phyloP scores from a whole-genome alignment of 2,329 filamentous ascomycete genomes.

The Myriosclerotinia duriaeana region DNA sequence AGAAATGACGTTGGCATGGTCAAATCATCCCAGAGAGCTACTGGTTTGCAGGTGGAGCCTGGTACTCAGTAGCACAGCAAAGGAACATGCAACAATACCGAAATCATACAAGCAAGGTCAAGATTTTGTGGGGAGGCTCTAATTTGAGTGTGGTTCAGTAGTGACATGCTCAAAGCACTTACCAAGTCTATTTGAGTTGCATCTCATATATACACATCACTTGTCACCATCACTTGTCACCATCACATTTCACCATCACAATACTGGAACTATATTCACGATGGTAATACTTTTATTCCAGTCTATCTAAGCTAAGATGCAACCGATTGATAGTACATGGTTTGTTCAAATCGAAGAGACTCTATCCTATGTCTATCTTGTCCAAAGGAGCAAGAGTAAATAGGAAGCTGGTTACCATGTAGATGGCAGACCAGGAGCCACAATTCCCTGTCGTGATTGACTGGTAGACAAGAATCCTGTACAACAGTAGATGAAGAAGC shows the following conservation, averaged over 20 bases:
- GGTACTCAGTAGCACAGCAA: no score
- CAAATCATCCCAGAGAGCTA: no score
- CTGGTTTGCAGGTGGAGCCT: no score
- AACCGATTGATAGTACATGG: constrained; percentile 24
- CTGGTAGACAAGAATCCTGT: constrained; percentile 22
- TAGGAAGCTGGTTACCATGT: constrained; percentile 20
- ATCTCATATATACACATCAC: no score
- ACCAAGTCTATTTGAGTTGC: no score
- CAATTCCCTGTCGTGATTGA: constrained; percentile 22
- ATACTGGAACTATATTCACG: neutral
- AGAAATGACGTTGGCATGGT: no score
- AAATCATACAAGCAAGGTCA: neutral
- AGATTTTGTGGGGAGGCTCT: no score
- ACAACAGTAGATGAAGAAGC: constrained; percentile 24
- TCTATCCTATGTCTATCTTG: constrained; percentile 28
- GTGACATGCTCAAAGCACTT: neutral
- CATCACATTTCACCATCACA: neutral
- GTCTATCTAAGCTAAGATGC: constrained; percentile 22
- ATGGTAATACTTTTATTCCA: constrained; percentile 15
- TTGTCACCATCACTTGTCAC: no score
- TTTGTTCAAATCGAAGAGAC: constrained; percentile 18
- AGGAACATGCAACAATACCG: no score
- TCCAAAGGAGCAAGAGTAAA: constrained; percentile 28
- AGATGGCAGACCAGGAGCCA: constrained; percentile 18
- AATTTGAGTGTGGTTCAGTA: no score